phyloP scores from a whole-genome alignment of 2,329 filamentous ascomycete genomes.

The Phyllosticta ampelicida region DNA sequence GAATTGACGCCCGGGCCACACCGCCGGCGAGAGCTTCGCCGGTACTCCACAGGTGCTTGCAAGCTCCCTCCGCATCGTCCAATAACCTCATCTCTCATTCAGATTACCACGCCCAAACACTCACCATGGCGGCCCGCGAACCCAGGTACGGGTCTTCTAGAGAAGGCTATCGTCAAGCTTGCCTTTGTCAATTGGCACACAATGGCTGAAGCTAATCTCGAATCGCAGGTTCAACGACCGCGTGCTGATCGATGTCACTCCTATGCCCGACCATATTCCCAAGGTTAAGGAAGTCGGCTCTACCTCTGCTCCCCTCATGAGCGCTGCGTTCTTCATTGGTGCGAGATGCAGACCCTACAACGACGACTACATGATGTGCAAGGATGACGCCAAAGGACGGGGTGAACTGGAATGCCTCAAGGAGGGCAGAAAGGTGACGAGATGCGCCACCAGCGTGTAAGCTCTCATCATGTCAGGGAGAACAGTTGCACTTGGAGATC shows the following conservation, averaged over 20 bases:
- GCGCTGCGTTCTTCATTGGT: constrained; percentile 93
- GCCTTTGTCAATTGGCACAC: constrained; percentile 16
- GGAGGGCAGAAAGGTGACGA: constrained; percentile 91
- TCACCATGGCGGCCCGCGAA: constrained; percentile 51
- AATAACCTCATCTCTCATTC: constrained; percentile 10
- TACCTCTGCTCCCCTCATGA: constrained; percentile 83
- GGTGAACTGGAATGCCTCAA: constrained; percentile 93
- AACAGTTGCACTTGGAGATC: background rate
- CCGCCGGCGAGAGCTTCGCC: background rate
- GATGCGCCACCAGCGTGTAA: constrained; percentile 93
- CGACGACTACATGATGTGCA: constrained; percentile 99
- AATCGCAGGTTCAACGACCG: constrained; percentile 77
- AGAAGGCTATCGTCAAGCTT: constrained; percentile 13
- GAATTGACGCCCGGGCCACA: constrained; percentile 3
- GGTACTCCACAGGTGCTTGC: background rate
- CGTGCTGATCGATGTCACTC: constrained; percentile 88
- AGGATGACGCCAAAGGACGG: constrained; percentile 80
- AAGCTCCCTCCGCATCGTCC: background rate
- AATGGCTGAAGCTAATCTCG: constrained; percentile 3
- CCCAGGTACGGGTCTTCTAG: constrained; percentile 39
- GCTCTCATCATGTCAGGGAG: constrained; percentile 3
- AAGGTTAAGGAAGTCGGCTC: constrained; percentile 88
- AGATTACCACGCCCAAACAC: constrained; percentile 15
- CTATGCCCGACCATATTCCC: constrained; percentile 83
- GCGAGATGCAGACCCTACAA: constrained; percentile 91